These are phyloP conservation scores for Eucalyptus regnans DNA, from an alignment of 345 rosid genomes.

Conservation along the genomic window DNA sequence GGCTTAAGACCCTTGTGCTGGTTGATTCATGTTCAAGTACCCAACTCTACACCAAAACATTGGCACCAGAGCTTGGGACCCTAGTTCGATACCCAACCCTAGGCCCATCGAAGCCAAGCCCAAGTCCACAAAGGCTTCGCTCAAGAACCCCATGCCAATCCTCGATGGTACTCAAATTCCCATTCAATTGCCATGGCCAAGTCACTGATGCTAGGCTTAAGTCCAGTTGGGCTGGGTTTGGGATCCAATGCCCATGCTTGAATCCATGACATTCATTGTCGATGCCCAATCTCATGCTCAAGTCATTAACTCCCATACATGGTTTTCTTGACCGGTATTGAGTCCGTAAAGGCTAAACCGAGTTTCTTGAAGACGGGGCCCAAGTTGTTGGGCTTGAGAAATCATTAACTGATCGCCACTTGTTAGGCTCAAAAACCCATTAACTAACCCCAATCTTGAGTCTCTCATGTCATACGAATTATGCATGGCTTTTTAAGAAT, in stretches of 20 bases:
- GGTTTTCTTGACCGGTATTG: neutral
- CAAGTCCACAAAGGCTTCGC: neutral
- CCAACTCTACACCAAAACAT: neutral
- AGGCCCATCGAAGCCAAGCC: neutral
- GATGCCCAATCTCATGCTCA: neutral
- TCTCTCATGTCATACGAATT: neutral
- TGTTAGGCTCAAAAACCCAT: neutral
- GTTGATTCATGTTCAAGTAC: neutral
- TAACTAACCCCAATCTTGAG: rapidly evolving
- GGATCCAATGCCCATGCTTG: neutral
- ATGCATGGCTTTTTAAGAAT: neutral
- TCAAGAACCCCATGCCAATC: neutral
- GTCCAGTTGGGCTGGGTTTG: neutral
- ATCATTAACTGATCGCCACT: neutral
- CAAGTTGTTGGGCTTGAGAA: neutral
- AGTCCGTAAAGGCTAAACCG: neutral
- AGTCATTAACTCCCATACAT: neutral
- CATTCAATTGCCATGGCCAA: too few relatives aligned
- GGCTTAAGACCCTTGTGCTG: rapidly evolving
- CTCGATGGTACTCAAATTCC: rapidly evolving
- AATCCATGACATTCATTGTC: neutral
- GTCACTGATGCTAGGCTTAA: neutral
- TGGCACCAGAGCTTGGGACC: neutral
- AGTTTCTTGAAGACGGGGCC: too few relatives aligned
- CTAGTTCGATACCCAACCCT: neutral